Evolutionary conservation across 768 basidiomycete genomes (phyloP), one percentile per base, ranked within the genome.

Genomic region (Tephrocybe sp.): DNA sequence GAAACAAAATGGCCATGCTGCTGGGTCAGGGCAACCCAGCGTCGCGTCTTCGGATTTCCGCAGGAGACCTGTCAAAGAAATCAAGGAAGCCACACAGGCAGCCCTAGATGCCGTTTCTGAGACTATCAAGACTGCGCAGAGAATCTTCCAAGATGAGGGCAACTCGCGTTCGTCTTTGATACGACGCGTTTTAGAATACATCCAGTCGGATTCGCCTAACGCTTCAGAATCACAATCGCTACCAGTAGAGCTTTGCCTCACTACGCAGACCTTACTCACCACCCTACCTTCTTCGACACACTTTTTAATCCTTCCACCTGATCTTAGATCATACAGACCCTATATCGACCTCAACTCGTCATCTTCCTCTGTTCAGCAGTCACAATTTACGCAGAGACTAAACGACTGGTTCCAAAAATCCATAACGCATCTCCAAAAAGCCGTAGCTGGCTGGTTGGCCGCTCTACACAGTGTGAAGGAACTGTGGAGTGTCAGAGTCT

Each of bases 251-350:
- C 74, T 85, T 7, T 73, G 72, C 38, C 68, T 94, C 35, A 84
- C 83, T 5, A 90, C 91, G 0, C 78, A 84, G 39, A 66, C 75
- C 1, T 70, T 96, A 22, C 74, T 98, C 16, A 71, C 77, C 20
- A 76, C 77, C 8, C 76, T 96, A 19, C 92, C 92, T 0, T 93
- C 94, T 0, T 87, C 92, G 0, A 82, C 87, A 20, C 89, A 93
- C 56, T 83, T 94, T 54, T 78, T 84, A 13, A 77, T 91, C 48
- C 77, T 98, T 0, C 92, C 93, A 0, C 61, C 73, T 1, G 78
- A 73, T 52, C 78, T 98, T 53, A 79, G 78, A 56, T 76, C 79
- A 4, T 97, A 94, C 67, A 89, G 85, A 59, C 94, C 94, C 8
- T 95, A 90, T 65, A 80, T 96, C 53, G 87, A 93, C 59, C 68